Base-by-base conservation (phyloP, 345 rosid species). In the Pelargonium nanum region DNA sequence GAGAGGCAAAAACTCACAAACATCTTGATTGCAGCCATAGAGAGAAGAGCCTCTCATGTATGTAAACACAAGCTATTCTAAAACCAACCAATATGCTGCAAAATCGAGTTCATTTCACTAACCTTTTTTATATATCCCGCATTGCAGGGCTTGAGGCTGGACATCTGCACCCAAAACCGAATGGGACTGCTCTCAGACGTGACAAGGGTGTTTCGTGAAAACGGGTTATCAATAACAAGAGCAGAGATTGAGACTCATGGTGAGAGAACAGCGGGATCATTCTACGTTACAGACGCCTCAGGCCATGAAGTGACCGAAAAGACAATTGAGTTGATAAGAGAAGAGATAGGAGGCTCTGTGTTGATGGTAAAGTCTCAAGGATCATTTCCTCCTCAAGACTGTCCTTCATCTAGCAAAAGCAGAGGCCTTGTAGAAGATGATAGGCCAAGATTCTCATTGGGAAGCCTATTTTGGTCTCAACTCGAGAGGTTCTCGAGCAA, bases 21-120 rank as follows among this genome's bases (percentile, higher is more conserved):
- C 48, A 82, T 85, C 68, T 75, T 93, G 65, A 80, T 93, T 16
- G 97, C 96, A 17, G 93, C 97, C 10, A 77, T 83, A 8, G 83
- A 85, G 58, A 77, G 97, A 53, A 81, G 99, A 63, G 76, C 66
- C 55, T 70, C 88, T 1, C 85, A 74, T 22, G 95, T 84, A 69
- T 19, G 74, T 56, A 19, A 21, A 4, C 0, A 23, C 15, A 60
- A 4, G 22, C 40, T 8, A 25, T 24, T 21, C 3, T 16, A 24
- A 22, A 20, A 21, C 61, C 0, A 17, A 8, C 15, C 4, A 4
- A 16, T 17, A 28, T 30, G 54, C 2, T 6, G 8, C 0, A 20
- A 25, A 53, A 7, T 22, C 44, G 19, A 52, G 12, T 45, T 50
- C 24, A 25, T 48, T 28, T 26, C 8, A 8, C 6, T 28, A 17